A percentile compares a stretch with the other conserved stretches of the same genome.
Evolutionary conservation across 1,284 basidiomycete genomes (phyloP).

Genomic region (Waitea zeae): DNA sequence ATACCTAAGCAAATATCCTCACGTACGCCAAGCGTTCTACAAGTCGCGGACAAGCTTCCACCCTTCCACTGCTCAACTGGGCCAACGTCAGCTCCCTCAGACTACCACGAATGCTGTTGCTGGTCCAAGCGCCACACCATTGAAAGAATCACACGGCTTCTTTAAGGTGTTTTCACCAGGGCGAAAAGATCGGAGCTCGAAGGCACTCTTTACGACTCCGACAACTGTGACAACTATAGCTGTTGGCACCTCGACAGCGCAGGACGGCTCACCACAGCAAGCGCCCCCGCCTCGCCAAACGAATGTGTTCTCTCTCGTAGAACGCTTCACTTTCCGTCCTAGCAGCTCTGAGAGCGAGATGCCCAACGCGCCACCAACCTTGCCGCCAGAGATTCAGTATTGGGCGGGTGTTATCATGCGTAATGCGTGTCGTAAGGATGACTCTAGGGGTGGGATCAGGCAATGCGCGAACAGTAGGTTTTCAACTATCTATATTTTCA

Average conservation of each 20-base stretch:
- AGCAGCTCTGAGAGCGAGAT: conserved; percentile 65
- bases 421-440: conserved; percentile 97
- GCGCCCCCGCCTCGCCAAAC: conserved; percentile 30
- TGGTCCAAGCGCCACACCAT: conserved; percentile 5
- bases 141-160: conserved; percentile 14
- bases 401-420: conserved; percentile 99
- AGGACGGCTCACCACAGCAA: no score
- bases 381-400: conserved; percentile 91
- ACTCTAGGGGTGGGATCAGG: conserved; percentile 78
- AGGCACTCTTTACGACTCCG: no score
- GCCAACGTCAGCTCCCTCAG: no score
- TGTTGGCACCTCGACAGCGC: no score
- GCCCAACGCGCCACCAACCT: conserved; percentile 46
- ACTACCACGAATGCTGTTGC: no score
- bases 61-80: conserved; percentile 37
- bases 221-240: no score
- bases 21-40: conserved; percentile 95
- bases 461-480: conserved; percentile 90
- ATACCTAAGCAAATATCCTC: conserved; percentile 95
- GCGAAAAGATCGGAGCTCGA: conserved; percentile 17
- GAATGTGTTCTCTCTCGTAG: conserved; percentile 92
- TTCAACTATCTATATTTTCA: background rate
- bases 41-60: conserved; percentile 62
- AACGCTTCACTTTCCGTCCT: conserved; percentile 89
- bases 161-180: conserved; percentile 15